phyloP scores from a whole-genome alignment of 139 green algal species.

The Closterium sp. region DNA sequence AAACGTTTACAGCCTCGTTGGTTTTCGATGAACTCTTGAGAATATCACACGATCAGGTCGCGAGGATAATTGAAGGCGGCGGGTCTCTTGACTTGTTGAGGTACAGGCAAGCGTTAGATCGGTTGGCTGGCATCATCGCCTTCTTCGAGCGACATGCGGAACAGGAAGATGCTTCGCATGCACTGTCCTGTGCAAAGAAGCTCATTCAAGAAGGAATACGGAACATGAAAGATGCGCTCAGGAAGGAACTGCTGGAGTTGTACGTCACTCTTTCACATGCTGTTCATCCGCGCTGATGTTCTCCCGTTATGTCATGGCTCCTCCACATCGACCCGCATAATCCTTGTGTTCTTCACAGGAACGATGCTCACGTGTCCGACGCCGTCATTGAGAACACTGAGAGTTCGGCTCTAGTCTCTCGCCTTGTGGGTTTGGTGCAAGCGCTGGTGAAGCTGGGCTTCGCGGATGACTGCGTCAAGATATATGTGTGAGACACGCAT shows the following conservation, averaged over 20 bases:
- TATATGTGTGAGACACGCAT: not conserved
- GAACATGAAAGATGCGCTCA: not conserved
- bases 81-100: not conserved
- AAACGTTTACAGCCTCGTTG: not conserved
- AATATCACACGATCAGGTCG: not conserved
- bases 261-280: not conserved
- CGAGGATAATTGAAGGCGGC: not conserved
- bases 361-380: not conserved
- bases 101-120: not conserved
- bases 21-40: not conserved
- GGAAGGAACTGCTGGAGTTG: not conserved
- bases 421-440: not conserved
- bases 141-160: not conserved
- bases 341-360: not conserved
- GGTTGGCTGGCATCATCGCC: not conserved
- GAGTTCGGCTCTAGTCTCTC: not conserved
- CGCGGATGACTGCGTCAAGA: not conserved
- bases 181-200: not conserved
- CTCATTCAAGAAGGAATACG: not conserved
- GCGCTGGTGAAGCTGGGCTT: not conserved
- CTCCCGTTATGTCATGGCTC: not conserved
- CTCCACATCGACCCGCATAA: not conserved
- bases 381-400: not conserved
- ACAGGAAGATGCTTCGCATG: not conserved
- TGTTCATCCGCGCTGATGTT: not conserved